A percentile compares a stretch with the other conserved stretches of the same genome.
Conservation (phyloP, 139 green algal species). For the Haematococcus lacustris region DNA sequence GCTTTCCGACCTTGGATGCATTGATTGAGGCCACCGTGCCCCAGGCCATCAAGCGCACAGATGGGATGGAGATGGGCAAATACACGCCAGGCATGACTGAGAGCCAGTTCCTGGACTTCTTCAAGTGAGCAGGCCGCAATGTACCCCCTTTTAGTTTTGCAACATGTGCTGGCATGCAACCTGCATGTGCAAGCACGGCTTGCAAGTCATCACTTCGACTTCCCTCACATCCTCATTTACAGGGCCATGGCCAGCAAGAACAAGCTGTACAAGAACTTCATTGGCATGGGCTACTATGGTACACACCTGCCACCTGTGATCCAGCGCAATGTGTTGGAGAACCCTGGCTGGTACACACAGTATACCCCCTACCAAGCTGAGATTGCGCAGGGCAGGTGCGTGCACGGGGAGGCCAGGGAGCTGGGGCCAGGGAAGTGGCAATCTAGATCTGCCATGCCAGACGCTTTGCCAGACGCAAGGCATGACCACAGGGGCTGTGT, state of each 20-base stretch:
- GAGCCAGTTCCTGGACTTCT: slow-evolving; percentile 77
- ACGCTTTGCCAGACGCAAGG: too few relatives aligned
- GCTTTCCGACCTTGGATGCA: slow-evolving; percentile 78
- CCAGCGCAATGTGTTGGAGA: slow-evolving; percentile 97
- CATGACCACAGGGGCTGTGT: too few relatives aligned
- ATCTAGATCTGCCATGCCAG: too few relatives aligned
- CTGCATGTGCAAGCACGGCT: too few relatives aligned
- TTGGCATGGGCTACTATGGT: slow-evolving; percentile 98
- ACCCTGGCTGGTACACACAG: slow-evolving; percentile 99
- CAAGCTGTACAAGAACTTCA: slow-evolving; percentile 90
- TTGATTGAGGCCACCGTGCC: slow-evolving; percentile 95
- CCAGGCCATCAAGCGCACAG: slow-evolving; percentile 64
- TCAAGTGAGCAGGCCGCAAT: slow-evolving; percentile 83
- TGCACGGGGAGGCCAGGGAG: too few relatives aligned
- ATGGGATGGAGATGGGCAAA: slow-evolving; percentile 77
- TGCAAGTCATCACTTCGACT: too few relatives aligned
- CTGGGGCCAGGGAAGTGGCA: too few relatives aligned
- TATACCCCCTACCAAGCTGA: slow-evolving; percentile 99
- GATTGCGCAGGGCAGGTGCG: slow-evolving; percentile 76
- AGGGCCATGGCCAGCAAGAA: slow-evolving; percentile 95
- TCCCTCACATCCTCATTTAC: slow-evolving; percentile 14
- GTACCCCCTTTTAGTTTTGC: too few relatives aligned
- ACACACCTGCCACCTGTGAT: slow-evolving; percentile 91
- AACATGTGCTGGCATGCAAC: too few relatives aligned
- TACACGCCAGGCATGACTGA: slow-evolving; percentile 85